Evolutionary conservation across 179 eudicot species (phyloP).

Genomic region (Beta macrorhiza): DNA sequence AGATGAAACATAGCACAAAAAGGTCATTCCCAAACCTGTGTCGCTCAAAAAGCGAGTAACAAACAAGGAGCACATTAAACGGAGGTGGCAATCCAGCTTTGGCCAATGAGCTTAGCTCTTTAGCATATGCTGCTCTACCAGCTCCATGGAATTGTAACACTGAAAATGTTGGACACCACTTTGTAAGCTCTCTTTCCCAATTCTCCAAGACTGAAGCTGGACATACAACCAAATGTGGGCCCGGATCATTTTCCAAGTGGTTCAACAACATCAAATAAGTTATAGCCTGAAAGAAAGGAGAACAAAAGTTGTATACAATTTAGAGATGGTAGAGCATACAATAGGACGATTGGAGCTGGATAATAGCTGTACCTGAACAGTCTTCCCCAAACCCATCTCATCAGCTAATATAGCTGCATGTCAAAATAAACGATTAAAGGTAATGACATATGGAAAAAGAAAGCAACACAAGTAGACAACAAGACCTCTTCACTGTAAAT

Average conservation of each 20-base stretch:
- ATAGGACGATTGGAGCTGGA: not conserved
- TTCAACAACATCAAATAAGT: slow-evolving; percentile 82
- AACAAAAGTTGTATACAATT: not conserved
- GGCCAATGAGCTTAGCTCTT: slow-evolving; percentile 65
- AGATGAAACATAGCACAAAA: slow-evolving; percentile 7
- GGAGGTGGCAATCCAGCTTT: slow-evolving; percentile 81
- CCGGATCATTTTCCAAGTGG: slow-evolving; percentile 85
- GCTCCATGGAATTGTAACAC: slow-evolving; percentile 88
- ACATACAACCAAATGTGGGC: slow-evolving; percentile 93
- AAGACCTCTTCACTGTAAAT: not conserved
- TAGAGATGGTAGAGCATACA: slow-evolving; percentile 16
- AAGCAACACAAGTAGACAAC: not conserved
- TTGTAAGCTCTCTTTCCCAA: slow-evolving; percentile 95
- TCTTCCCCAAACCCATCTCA: slow-evolving; percentile 99
- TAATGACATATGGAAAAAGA: not conserved
- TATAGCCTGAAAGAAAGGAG: slow-evolving; percentile 63
- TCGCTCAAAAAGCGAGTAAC: slow-evolving; percentile 93
- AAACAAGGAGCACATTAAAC: slow-evolving; percentile 89
- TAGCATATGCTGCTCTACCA: slow-evolving; percentile 72
- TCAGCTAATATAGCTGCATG: slow-evolving; percentile 96
- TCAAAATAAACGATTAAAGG: slow-evolving; percentile 11
- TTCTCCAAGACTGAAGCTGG: slow-evolving; percentile 98
- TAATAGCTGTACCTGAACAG: slow-evolving; percentile 66
- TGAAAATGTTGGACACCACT: slow-evolving; percentile 89
- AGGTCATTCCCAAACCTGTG: slow-evolving; percentile 64